A percentile compares a stretch with the other conserved stretches of the same genome.
Conservation (phyloP, 148 eudicot species). For the Dianthus caryophyllus region DNA sequence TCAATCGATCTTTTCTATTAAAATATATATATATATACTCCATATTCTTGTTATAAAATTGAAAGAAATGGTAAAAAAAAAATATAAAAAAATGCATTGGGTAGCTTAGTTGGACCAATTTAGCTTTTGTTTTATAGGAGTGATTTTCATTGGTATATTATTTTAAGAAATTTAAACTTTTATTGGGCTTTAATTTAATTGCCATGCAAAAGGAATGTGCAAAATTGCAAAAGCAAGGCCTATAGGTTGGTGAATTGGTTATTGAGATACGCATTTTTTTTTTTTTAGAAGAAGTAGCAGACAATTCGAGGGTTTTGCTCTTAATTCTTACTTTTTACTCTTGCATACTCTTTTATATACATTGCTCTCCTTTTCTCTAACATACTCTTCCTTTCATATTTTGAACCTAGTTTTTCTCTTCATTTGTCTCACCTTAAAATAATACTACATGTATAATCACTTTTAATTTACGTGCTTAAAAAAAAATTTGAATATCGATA, state of each 20-base stretch:
- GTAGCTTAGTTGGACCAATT: conserved; percentile 15
- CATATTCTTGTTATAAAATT: too few species aligned
- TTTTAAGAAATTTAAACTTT: conserved; percentile 11
- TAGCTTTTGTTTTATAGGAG: neutral
- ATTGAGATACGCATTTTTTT: conserved; percentile 6
- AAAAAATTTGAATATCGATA: too few species aligned
- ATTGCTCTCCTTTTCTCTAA: too few species aligned
- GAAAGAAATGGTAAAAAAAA: too few species aligned
- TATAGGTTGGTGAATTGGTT: conserved; percentile 3
- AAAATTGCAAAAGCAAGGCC: conserved; percentile 26
- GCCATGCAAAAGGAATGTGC: conserved; percentile 27
- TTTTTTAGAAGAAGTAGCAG: conserved; percentile 11
- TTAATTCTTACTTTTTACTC: neutral
- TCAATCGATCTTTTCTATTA: too few species aligned
- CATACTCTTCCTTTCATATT: too few species aligned
- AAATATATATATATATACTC: too few species aligned
- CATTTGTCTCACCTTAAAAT: too few species aligned
- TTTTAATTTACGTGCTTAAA: too few species aligned
- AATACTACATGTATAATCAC: too few species aligned
- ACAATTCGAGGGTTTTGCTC: conserved; percentile 31
- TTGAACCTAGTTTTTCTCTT: too few species aligned
- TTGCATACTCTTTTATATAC: neutral
- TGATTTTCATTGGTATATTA: neutral
- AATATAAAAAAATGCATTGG: too few species aligned
- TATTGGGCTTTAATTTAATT: conserved; percentile 11